Base-by-base conservation (phyloP, 2,329 filamentous ascomycete species). In the Cladophialophora yegresii region DNA sequence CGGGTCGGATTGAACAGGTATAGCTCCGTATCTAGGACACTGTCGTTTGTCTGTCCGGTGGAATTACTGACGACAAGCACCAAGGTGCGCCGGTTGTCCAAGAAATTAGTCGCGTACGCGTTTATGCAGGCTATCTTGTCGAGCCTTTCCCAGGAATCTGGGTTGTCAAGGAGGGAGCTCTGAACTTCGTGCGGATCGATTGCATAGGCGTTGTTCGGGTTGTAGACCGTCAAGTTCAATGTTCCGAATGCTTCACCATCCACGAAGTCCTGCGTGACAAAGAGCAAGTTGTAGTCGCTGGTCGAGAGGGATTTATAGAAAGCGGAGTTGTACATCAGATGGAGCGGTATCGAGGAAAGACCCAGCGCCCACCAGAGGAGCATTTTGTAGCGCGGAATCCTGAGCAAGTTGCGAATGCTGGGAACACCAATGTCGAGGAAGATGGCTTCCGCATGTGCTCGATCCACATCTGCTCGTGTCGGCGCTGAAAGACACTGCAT, bases 401-500 rank as follows among this genome's bases (percentile, higher is more conserved):
- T 62, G 3, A 40, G 23, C 7, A 75, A 53, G 54, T 77, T 76
- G 6, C 72, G 59, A 7, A 71, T 32, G 50, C 71, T 76, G 1
- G 69, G 68, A 2, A 74, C 64, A 1, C 75, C 72, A 49, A 75
- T 73, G 63, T 73, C 71, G 6, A 78, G 69, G 67, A 70, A 76
- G 12, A 62, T 58, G 9, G 70, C 55, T 32, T 67, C 61, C 3
- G 32, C 33, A 64, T 78, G 76, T 1, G 73, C 74, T 16, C 62
- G 60, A 50, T 77, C 71, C 13, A 77, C 60, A 26, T 76, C 74
- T 4, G 65, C 51, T 26, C 75, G 65, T 2, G 73, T 74, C 0
- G 76, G 76, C 1, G 74, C 71, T 8, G 58, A 64, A 5, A 76
- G 61, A 54, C 68, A 73, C 67, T 78, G 76, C 75, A 77, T 77